Evolutionary conservation across 176 grass and related monocot species (phyloP).

Genomic region (Carex cristatella): DNA sequence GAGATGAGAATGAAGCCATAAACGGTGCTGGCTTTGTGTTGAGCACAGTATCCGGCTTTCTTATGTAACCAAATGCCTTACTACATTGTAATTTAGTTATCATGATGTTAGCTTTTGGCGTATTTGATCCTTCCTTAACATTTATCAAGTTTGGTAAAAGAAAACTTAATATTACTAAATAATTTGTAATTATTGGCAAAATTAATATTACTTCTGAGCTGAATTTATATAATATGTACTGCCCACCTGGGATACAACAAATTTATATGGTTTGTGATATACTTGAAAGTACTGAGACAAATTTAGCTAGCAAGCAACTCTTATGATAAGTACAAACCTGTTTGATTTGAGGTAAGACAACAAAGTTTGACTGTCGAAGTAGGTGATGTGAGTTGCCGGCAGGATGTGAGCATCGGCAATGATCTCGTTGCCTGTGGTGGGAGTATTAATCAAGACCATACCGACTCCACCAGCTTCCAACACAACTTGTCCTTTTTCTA

Average conservation of each 20-base stretch:
- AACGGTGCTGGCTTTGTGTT: constrained; percentile 41
- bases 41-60: constrained; percentile 31
- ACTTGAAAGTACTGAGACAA: not conserved
- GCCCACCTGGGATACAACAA: too few species aligned
- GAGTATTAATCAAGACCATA: constrained; percentile 48
- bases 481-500: constrained; percentile 44
- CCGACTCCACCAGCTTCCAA: constrained; percentile 34
- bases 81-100: constrained; percentile 3
- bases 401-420: constrained; percentile 47
- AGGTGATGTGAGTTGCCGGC: constrained; percentile 56
- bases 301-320: not conserved
- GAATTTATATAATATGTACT: not conserved
- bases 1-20: constrained; percentile 61
- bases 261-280: too few species aligned
- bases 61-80: constrained; percentile 32
- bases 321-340: not conserved
- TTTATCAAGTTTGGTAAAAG: not conserved
- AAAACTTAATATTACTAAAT: too few species aligned
- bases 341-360: not conserved
- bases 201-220: not conserved
- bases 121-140: not conserved
- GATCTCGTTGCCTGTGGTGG: constrained; percentile 15
- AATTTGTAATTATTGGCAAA: too few species aligned
- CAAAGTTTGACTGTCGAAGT: constrained; percentile 39
- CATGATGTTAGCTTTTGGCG: not conserved